Base-by-base conservation (phyloP, 768 basidiomycete genomes). In the Lepiota subincarnata region DNA sequence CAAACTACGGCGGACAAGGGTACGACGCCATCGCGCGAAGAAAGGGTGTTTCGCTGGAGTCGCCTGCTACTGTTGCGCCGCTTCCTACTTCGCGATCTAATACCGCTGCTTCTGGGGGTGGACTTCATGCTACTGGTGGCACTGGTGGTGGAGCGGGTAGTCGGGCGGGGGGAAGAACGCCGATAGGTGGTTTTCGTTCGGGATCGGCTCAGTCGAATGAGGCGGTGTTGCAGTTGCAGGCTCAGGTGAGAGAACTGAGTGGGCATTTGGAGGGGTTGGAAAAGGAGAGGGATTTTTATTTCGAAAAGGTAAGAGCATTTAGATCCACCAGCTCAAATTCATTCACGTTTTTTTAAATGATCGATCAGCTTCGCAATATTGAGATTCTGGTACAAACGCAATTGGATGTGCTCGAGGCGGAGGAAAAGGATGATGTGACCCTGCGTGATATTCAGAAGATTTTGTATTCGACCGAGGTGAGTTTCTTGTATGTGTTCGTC, bases 291-390 rank as follows among this genome's bases (percentile, higher is more conserved):
- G 95, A 98, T 68, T 98, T 99, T 70, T 99, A 99, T 72, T 99
- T 98, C 69, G 86, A 89, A 64, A 99, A 98, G 83, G 95, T 96
- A n/a, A n/a, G n/a, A n/a, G n/a, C n/a, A n/a, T n/a, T n/a, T n/a
- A n/a, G n/a, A n/a, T n/a, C n/a, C n/a, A n/a, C n/a, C n/a, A n/a
- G n/a, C n/a, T n/a, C n/a, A n/a, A n/a, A n/a, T n/a, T n/a, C n/a
- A n/a, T n/a, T n/a, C 24, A 24, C 24, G 5, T 24, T 24, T 24
- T 24, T 24, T 2, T 18, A 41, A 35, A 40, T 43, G n/a, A 22
- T 14, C 20, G 35, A 37, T 20, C 31, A 98, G 93, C 81, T 99
- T 51, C 86, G 97, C 31, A 89, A 96, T 55, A 98, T 99, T 61
- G 97, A 99, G 70, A 89, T 98, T 59, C 75, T 98, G 24, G 92